Base-by-base conservation (phyloP, 108 stramenopile species). In the Mayamaea pseudoterrestris region DNA sequence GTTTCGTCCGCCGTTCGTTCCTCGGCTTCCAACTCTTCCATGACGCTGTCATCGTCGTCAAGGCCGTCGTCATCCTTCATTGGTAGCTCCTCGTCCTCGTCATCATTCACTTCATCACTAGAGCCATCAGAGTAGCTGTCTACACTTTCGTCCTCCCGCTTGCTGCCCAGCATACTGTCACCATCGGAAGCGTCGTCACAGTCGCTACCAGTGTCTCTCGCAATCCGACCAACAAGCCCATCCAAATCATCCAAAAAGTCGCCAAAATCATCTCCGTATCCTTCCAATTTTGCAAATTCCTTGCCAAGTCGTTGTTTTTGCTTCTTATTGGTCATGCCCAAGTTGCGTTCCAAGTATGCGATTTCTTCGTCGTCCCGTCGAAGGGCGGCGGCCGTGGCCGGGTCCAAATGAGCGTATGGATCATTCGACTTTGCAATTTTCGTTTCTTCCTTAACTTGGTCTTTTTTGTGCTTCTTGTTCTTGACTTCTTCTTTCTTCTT, bases 201-300 rank as follows among this genome's bases (percentile, higher is more conserved):
- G 5, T 31, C 18, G 14, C 16, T 16, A 3, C 5, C 30, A 40
- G 47, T n/a, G 2, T 35, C 13, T 2, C 22, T 9, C 5, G 46
- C n/a, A 2, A 57, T 31, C 14, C 71, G 64, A 12, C 34, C 24
- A 18, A 53, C 44, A 57, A 87, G 35, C 37, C 64, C 55, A 45
- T 89, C 87, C 29, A 89, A 42, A 51, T 71, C 78, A 50, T 80
- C 66, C 36, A 88, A 46, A 53, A 82, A 89, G 42, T 81, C 75
- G 20, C 81, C 87, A 72, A 89, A 89, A 40, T 82, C 78, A 35
- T 89, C 87, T 6, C 80, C 87, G 40, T 72, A 89, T 18, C 87
- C 87, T 57, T 89, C 82, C 34, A 75, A 50, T 56, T 77, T 87
- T 0, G 81, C 70, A 66, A 75, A 88, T 50, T 88, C 85, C 28